Evolutionary conservation across 805 yeast genomes (phyloP), one percentile per base, ranked within the genome.

Genomic region (Metschnikowia arizonensis): DNA sequence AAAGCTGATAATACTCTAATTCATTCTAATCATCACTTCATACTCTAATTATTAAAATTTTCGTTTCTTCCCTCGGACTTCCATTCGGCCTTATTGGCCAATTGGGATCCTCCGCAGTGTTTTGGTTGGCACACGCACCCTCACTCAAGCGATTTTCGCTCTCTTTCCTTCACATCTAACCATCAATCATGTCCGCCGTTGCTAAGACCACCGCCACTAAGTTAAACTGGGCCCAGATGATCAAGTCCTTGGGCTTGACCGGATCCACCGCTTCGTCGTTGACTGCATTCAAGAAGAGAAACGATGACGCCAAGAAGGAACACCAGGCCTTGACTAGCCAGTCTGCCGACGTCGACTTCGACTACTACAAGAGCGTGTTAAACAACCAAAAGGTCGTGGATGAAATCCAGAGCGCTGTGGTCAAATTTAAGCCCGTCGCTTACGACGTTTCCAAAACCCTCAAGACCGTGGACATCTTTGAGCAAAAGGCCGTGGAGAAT

Each of bases 231-330:
- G 82, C 93, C 63, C 84, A 85, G 74, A 82, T 93, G 65, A 79
- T 87, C 66, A 73, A 90, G 57, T 81, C 89, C 57, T 79, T 93
- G 64, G 97, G 97, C 49, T 79, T 93, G 64, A 81, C 96, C 50
- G 99, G 99, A 52, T 73, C 83, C 64, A 93, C 99, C 52, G 95
- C 96, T 49, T 64, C 86, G 44, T 81, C 96, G 35, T 76, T 93
- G 67, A 81, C 93, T 44, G 79, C 95, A 25, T 93, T 93, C 85
- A 90, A 90, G 75, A 91, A 93, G 87, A 88, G 99, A 81, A 85
- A 89, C 71, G 99, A 93, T 64, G 98, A 93, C 68, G 98, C 98
- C 58, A 85, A 89, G 77, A 84, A 88, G 74, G 79, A 78, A 61
- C 74, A 87, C 59, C 72, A 77, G 58, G 84, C 82, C 53, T 77